Base-by-base conservation (phyloP, 2,329 filamentous ascomycete genomes). In the Paracamarosporium sp. region DNA sequence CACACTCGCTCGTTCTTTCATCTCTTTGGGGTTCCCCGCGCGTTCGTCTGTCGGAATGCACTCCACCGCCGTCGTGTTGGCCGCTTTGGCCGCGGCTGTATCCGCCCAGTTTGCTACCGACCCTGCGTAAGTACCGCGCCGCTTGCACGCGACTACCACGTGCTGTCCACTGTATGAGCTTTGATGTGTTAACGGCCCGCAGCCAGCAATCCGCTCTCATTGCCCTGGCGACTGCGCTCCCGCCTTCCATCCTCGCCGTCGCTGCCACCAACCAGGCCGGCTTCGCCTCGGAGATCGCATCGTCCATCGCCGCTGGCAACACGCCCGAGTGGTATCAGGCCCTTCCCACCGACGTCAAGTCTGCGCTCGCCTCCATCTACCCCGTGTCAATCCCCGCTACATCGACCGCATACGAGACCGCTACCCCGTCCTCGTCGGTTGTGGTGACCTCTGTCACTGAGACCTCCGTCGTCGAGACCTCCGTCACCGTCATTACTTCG, bases 221-320 rank as follows among this genome's bases (percentile, higher is more conserved):
- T 50, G 77, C 79, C 54, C 77, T 83, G 53, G 68, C 75, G 61
- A 81, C 79, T 20, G 81, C 78, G 41, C 73, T 83, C 48, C 81
- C 81, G 17, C 60, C 73, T 27, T 77, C 79, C 5, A 66, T 77
- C 47, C 61, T 78, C 56, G 66, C 69, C 15, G 70, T 77, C 56
- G 80, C 77, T 33, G 60, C 79, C 50, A 79, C 78, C 59, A 79
- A 80, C 68, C 67, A 73, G 17, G 70, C 74, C 52, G 78, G 72
- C 44, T 79, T 79, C 60, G 75, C 74, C 53, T 68, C 74, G 11
- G 67, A 76, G 41, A 74, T 83, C 67, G 73, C 73, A 12, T 78
- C 79, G 8, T 75, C 80, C 44, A 75, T 82, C 70, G 66, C 72
- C 11, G 78, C 76, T 30, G 78, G 79, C 65, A 67, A 73, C 28